Base-by-base conservation (phyloP, 345 rosid species). In the Brassica rapa region DNA sequence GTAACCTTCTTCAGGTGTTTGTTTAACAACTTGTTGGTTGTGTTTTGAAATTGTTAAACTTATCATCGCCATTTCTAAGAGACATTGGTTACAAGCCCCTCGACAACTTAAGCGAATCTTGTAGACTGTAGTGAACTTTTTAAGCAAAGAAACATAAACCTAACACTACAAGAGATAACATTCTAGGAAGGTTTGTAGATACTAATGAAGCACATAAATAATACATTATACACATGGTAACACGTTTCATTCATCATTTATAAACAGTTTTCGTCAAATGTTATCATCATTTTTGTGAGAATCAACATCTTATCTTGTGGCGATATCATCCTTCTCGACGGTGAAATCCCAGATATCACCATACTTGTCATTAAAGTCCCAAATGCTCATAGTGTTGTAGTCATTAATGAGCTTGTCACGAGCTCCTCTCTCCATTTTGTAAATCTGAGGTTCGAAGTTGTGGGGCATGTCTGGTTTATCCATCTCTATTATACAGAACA, bases 271-370 rank as follows among this genome's bases (percentile, higher is more conserved):
- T 15, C 16, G 21, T 43, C 62, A 61, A 60, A 59, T 30, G 74
- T 30, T 35, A 27, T 27, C 19, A 12, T 12, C n/a, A 4, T 61
- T 23, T 10, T 61, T 5, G 24, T 23, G 33, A 64, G 33, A 67
- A 77, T 72, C 56, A 1, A 62, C 27, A 62, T 33, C 9, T 77
- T 79, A 89, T 85, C 88, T 84, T 76, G 89, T 88, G 59, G 80
- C 83, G 27, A 87, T 86, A 74, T 92, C 93, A 68, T 88, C 89
- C 73, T 83, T 85, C 68, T 78, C 79, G 2, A 92, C 49, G 0
- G 97, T 89, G 84, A 92, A 94, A 79, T 94, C 98, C 97, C 98
- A 92, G 68, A 94, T 75, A 71, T 92, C 92, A 57, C 95, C 97
- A 73, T 91, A 92, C 80, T 94, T 92, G 82, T 90, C 95, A 76